Percentiles rank a stretch among this genome's conserved stretches.
Conservation (phyloP, 108 stramenopile species). For the Nannochloropsis salina region DNA sequence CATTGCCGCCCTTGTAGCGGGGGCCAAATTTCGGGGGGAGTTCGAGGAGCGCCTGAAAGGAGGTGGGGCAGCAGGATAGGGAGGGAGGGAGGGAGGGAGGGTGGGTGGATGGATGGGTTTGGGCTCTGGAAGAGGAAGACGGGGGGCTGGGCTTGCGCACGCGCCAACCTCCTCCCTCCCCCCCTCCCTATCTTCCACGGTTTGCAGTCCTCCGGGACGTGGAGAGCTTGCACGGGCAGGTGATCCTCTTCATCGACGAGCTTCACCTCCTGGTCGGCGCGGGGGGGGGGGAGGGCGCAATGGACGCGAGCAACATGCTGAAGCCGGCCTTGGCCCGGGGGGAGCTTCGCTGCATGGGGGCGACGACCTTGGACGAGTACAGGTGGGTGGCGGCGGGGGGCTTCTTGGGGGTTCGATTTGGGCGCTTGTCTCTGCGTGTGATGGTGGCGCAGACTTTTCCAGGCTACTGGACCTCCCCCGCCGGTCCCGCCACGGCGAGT, state of each 20-base stretch:
- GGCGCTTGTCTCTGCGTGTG: too few relatives aligned
- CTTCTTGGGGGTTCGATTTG: too few relatives aligned
- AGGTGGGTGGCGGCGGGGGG: too few relatives aligned
- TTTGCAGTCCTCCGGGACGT: conserved; percentile 22
- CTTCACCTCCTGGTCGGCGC: conserved; percentile 72
- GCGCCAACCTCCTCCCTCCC: neutral
- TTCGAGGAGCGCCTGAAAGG: conserved; percentile 46
- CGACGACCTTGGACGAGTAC: conserved; percentile 81
- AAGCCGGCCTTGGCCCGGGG: conserved; percentile 80
- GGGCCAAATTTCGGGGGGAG: conserved; percentile 45
- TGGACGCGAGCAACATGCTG: conserved; percentile 78
- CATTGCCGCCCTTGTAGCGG: conserved; percentile 36
- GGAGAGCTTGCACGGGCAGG: neutral
- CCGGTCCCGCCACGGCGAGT: too few relatives aligned
- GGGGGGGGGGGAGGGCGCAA: conserved; percentile 73
- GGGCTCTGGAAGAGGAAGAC: too few relatives aligned
- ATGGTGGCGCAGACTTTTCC: too few relatives aligned
- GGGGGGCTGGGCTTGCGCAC: too few relatives aligned
- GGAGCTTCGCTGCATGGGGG: conserved; percentile 74
- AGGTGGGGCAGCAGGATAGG: neutral
- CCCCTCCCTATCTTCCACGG: neutral
- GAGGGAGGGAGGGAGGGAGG: neutral
- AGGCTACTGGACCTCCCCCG: too few relatives aligned
- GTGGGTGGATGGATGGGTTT: neutral
- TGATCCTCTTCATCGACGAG: conserved; percentile 73